Evolutionary conservation across 768 basidiomycete genomes (phyloP), one percentile per base, ranked within the genome.

Genomic region (Nidula microcarpa): DNA sequence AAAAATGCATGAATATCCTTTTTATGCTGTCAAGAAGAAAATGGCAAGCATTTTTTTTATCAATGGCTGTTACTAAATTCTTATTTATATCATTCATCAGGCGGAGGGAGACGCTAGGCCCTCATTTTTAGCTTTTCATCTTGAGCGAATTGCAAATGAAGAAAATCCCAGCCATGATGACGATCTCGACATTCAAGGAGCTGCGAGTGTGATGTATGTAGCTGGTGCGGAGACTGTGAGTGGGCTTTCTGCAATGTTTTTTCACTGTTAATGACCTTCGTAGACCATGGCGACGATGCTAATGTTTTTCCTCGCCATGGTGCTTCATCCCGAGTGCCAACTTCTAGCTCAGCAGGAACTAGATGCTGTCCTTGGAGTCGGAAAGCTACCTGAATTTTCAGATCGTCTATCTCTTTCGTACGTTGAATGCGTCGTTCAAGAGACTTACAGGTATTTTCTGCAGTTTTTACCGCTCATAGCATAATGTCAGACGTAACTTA

Each of bases 161-260:
- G 49, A 52, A n/a, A 49, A 49, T 0, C 35, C 49, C 23, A 33
- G 33, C 39, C 47, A 47, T 6, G 43, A 48, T 45, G 46, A 46
- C n/a, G 36, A 55, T 23, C 46, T 55, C 16, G 49, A 59, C 37
- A 51, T 61, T 14, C 44, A 54, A 35, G 55, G 51, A 8, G 50
- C 50, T 5, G 50, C 53, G 11, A 44, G 50, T 11, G 53, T 52
- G 6, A 43, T 59, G 9, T 59, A 59, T 44, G 41, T 43, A 23
- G 58, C 51, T 16, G 60, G 60, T 32, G 49, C 58, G 18, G 60
- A 61, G 11, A 61, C 60, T 11, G 60, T 57, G 36, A 30, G 53
- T 46, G 33, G 33, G n/a, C 45, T 9, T 49, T n/a, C 9, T 32
- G 10, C 8, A 18, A 16, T 33, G 30, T 23, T n/a, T 34, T 16